Conservation (phyloP, 352 stramenopile genomes). For the Globisporangium abappressorium region DNA sequence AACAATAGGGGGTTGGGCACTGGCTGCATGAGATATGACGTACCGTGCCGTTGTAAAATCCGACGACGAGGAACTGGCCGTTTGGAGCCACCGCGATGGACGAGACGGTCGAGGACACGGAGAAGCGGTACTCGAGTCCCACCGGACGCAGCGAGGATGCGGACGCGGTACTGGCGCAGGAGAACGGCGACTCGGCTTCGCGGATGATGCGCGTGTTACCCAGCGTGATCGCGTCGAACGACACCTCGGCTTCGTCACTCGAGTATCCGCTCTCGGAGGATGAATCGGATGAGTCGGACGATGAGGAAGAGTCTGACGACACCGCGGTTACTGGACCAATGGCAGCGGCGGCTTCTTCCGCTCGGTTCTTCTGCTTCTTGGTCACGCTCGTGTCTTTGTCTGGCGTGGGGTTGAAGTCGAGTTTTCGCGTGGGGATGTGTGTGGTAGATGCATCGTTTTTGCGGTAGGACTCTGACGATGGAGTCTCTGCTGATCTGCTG, state of each 20-base stretch:
- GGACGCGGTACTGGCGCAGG: slow-evolving; percentile 32
- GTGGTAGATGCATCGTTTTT: background rate
- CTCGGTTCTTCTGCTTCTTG: slow-evolving; percentile 10
- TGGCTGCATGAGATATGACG: background rate
- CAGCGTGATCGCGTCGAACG: slow-evolving; percentile 60
- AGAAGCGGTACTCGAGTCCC: slow-evolving; percentile 62
- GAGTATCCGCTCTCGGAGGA: slow-evolving; percentile 26
- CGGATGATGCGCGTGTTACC: slow-evolving; percentile 58
- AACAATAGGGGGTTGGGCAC: background rate
- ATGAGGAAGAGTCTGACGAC: slow-evolving; percentile 26
- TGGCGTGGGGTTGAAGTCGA: slow-evolving; percentile 44
- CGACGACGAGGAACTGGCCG: slow-evolving; percentile 71
- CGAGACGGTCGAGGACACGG: slow-evolving; percentile 63
- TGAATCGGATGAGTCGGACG: slow-evolving; percentile 25
- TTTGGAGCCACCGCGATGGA: slow-evolving; percentile 72
- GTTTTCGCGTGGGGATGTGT: slow-evolving; percentile 35
- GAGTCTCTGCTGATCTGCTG: slow-evolving; percentile 18
- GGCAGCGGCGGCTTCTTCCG: slow-evolving; percentile 15
- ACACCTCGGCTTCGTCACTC: slow-evolving; percentile 59
- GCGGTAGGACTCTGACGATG: background rate
- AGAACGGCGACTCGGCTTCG: slow-evolving; percentile 43
- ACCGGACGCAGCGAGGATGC: slow-evolving; percentile 26
- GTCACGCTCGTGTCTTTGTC: slow-evolving; percentile 20
- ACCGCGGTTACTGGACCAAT: slow-evolving; percentile 5
- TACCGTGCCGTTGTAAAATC: slow-evolving; percentile 77